Evolutionary conservation across 805 yeast genomes (phyloP).

Genomic region (Ogataea pilisensis): DNA sequence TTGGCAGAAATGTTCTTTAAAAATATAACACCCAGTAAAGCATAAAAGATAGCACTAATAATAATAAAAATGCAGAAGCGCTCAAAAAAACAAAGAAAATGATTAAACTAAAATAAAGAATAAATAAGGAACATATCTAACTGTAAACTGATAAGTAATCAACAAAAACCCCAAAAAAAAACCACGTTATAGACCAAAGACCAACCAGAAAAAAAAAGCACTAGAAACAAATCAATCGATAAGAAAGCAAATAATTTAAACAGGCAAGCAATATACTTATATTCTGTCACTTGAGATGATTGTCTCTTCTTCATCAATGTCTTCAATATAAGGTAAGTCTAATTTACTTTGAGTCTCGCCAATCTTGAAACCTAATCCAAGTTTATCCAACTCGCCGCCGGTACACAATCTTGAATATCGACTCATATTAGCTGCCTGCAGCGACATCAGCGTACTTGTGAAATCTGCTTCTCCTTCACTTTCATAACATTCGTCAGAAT

Average conservation of each 20-base stretch:
- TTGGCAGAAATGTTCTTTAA: too few relatives aligned
- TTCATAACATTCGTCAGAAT: constrained; percentile 9
- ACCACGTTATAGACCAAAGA: too few relatives aligned
- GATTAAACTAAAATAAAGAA: too few relatives aligned
- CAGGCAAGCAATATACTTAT: background rate
- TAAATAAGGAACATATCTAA: too few relatives aligned
- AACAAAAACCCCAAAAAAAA: too few relatives aligned
- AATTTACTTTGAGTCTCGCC: constrained; percentile 12
- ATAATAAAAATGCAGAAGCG: too few relatives aligned
- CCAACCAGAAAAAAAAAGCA: background rate
- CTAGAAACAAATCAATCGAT: background rate
- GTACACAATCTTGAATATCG: constrained; percentile 25
- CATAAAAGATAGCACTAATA: too few relatives aligned
- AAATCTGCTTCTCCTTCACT: constrained; percentile 16
- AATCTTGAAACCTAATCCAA: constrained; percentile 3
- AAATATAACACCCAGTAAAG: too few relatives aligned
- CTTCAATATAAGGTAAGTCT: constrained; percentile 9
- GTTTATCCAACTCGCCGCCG: constrained; percentile 13
- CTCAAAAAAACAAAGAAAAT: too few relatives aligned
- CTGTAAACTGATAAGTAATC: too few relatives aligned
- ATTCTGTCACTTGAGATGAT: background rate
- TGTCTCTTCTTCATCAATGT: constrained; percentile 10
- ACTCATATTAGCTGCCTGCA: constrained; percentile 25
- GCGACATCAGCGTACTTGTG: constrained; percentile 18
- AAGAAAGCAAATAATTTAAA: background rate